phyloP scores from a whole-genome alignment of 108 stramenopile genomes.

The Skeletonema tropicum region DNA sequence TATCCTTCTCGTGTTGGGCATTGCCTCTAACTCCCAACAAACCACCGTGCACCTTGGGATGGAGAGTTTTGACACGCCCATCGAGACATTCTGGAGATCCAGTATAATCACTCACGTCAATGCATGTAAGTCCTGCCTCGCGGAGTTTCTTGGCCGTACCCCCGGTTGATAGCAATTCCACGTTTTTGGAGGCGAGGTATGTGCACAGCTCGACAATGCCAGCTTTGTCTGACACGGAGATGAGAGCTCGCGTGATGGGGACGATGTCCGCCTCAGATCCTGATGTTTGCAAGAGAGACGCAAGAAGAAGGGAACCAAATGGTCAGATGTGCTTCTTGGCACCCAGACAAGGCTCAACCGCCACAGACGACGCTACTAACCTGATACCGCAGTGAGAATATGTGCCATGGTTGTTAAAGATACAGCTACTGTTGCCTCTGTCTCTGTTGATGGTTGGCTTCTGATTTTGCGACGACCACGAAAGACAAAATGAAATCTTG shows the following conservation, averaged over 20 bases:
- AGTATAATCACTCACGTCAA: slow-evolving; percentile 94
- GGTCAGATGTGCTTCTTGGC: background rate
- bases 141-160: slow-evolving; percentile 92
- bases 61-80: slow-evolving; percentile 98
- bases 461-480: background rate
- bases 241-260: slow-evolving; percentile 87
- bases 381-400: slow-evolving; percentile 52
- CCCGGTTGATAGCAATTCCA: slow-evolving; percentile 96
- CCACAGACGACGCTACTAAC: slow-evolving; percentile 8
- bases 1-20: slow-evolving; percentile 85
- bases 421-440: background rate
- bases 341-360: background rate
- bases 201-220: slow-evolving; percentile 93
- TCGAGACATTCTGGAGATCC: slow-evolving; percentile 94
- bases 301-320: slow-evolving; percentile 1
- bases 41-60: slow-evolving; percentile 98
- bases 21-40: slow-evolving; percentile 96
- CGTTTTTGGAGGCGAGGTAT: slow-evolving; percentile 77
- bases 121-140: slow-evolving; percentile 86
- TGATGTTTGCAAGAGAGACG: slow-evolving; percentile 13
- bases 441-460: background rate
- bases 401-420: slow-evolving; percentile 37
- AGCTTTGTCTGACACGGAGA: slow-evolving; percentile 96
- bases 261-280: slow-evolving; percentile 82
- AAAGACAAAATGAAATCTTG: background rate